Conservation (phyloP, 2,329 filamentous ascomycete species). For the Trichoderma polysporum region DNA sequence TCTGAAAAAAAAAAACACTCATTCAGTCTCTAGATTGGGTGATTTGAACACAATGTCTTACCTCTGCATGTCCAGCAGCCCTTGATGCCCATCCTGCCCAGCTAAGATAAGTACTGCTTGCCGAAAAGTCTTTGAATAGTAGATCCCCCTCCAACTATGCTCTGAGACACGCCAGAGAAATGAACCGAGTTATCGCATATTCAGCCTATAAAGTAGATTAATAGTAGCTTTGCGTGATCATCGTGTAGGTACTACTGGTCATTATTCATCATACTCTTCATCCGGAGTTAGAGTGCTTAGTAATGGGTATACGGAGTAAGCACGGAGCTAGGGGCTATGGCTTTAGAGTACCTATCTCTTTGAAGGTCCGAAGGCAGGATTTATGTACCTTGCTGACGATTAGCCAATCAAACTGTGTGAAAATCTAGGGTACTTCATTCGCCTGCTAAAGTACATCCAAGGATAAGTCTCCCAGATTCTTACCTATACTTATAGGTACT, state of each 20-base stretch:
- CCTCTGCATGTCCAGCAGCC: conserved; percentile 13
- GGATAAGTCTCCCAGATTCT: too few relatives aligned
- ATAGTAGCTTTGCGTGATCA: not conserved
- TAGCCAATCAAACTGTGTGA: too few relatives aligned
- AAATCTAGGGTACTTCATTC: too few relatives aligned
- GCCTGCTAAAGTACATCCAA: too few relatives aligned
- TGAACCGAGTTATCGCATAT: not conserved
- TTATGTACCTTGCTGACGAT: too few relatives aligned
- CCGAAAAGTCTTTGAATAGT: not conserved
- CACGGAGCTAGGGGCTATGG: too few relatives aligned
- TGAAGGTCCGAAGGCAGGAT: too few relatives aligned
- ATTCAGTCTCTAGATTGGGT: not conserved
- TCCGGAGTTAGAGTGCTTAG: not conserved
- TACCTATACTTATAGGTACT: too few relatives aligned
- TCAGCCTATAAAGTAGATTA: not conserved
- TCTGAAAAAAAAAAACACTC: not conserved
- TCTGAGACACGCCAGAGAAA: not conserved
- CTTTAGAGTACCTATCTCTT: too few relatives aligned
- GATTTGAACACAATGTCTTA: not conserved
- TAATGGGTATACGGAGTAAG: not conserved
- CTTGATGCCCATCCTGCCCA: not conserved
- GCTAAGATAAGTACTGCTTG: not conserved
- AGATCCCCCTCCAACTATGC: not conserved
- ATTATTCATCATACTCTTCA: not conserved
- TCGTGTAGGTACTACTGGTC: too few relatives aligned